Evolutionary conservation across 768 basidiomycete species (phyloP).

Genomic region (Dioszegia crocea): DNA sequence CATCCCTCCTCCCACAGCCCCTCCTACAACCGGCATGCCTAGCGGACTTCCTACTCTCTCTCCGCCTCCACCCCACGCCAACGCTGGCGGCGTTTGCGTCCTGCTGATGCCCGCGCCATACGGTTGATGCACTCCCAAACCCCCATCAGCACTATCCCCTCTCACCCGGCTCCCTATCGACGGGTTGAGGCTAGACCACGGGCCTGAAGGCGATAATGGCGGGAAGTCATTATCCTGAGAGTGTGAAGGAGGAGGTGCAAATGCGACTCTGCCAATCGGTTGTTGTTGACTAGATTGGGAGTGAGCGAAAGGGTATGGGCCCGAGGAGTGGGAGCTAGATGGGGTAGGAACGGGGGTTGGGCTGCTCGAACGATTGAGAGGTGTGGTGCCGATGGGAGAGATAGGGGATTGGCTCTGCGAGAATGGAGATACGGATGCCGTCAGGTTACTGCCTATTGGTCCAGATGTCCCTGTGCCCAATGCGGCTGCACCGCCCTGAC

Average conservation of each 20-base stretch:
- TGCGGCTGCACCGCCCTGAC: neutral
- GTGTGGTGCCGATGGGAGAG: neutral
- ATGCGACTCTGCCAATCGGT: constrained; percentile 2
- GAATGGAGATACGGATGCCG: neutral
- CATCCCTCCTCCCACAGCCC: neutral
- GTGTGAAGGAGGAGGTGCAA: constrained; percentile 9
- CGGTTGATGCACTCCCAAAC: neutral
- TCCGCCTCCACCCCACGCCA: neutral
- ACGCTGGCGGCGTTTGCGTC: constrained; percentile 10
- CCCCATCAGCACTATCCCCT: neutral
- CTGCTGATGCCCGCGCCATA: constrained; percentile 6
- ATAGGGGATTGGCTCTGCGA: constrained; percentile 2
- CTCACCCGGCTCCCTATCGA: constrained; percentile 3
- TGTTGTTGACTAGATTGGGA: neutral
- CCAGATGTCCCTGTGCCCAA: no score
- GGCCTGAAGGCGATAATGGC: constrained; percentile 16
- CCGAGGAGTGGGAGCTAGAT: constrained; percentile 5
- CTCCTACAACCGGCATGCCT: neutral
- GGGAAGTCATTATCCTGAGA: constrained; percentile 4
- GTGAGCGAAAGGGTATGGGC: neutral
- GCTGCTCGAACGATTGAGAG: neutral
- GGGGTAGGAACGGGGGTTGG: constrained; percentile 2
- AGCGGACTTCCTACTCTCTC: constrained; percentile 8
- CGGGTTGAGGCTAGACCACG: constrained; percentile 11
- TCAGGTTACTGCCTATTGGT: neutral